Percentiles rank a stretch among this genome's conserved stretches.
Conservation (phyloP, 176 grass and related monocot genomes). For the Triticum timopheevii region DNA sequence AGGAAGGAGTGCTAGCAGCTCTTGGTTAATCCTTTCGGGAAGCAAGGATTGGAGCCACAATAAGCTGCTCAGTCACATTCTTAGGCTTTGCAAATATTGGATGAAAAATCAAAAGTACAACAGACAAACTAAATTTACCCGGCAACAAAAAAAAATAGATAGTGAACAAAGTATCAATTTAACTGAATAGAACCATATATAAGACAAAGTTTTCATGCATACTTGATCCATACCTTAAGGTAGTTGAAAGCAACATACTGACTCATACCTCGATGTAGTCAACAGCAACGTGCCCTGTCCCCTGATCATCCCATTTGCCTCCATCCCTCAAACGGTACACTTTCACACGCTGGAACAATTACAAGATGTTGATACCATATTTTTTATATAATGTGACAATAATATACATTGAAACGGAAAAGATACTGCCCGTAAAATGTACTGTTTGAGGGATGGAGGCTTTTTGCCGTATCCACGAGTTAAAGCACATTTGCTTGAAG, state of each 20-base stretch:
- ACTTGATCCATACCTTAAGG: slow-evolving; percentile 27
- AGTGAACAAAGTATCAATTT: neutral
- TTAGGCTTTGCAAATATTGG: neutral
- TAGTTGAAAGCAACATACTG: slow-evolving; percentile 63
- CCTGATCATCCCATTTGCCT: slow-evolving; percentile 96
- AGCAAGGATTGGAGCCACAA: neutral
- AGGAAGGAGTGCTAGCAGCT: slow-evolving; percentile 3
- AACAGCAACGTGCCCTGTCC: slow-evolving; percentile 88
- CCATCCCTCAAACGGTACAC: slow-evolving; percentile 83
- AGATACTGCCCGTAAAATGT: neutral
- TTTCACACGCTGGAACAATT: slow-evolving; percentile 86
- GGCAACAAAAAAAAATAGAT: neutral
- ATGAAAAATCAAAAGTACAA: neutral
- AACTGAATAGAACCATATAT: slow-evolving; percentile 8
- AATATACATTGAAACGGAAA: slow-evolving; percentile 3
- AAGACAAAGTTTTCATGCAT: slow-evolving; percentile 13
- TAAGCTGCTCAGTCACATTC: neutral
- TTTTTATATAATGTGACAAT: slow-evolving; percentile 2
- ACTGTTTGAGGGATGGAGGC: no score
- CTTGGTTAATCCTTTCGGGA: neutral
- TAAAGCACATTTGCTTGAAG: no score
- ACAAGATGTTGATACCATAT: slow-evolving; percentile 18
- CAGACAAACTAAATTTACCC: slow-evolving; percentile 15
- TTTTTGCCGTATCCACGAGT: no score
- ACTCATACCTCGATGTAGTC: slow-evolving; percentile 77